Evolutionary conservation across 2,329 filamentous ascomycete genomes (phyloP), one percentile per base, ranked within the genome.

Genomic region (Penicillium sp.): DNA sequence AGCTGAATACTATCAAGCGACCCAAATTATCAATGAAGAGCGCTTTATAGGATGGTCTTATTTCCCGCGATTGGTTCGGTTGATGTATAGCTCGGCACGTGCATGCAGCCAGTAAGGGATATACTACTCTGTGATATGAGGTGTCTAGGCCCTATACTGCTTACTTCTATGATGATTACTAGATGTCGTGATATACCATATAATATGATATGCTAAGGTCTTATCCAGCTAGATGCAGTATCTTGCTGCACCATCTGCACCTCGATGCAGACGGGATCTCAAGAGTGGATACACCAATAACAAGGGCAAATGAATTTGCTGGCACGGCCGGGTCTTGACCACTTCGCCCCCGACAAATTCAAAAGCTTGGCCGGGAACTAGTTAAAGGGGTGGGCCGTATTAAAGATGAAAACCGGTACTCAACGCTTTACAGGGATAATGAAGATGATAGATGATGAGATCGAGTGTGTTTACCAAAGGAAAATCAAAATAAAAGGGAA

Each of bases 361-460:
- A 41, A 50, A 50, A 50, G 48, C 48, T 50, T 50, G 48, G 48
- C 48, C 33, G 22, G 33, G 48, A 50, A 19, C 48, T 50, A 50
- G 48, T 29, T 26, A 41, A 41, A 39, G n/a, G 16, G 31, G 47
- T 37, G 27, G 29, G 47, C 31, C 27, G 31, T 31, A 14, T 27
- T 19, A 16, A 33, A n/a, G 11, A 27, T 16, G 31, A 5, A 19
- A n/a, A 13, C 9, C 5, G 5, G 31, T 33, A 33, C 13, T 5
- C 13, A 33, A 33, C 31, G 31, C 14, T 33, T 7, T 33, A 14
- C 31, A 16, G 31, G 31, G 14, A 33, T 33, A 5, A 33, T 33
- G 31, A 48, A 19, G 16, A 13, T 11, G 24, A 19, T 13, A 31
- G 27, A n/a, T 31, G n/a, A 14, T 31, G 9, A 41, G 9, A n/a